Percentiles rank a stretch among this genome's conserved stretches.
Conservation (phyloP, 2,329 filamentous ascomycete genomes). For the Sordariomycetes sp. region DNA sequence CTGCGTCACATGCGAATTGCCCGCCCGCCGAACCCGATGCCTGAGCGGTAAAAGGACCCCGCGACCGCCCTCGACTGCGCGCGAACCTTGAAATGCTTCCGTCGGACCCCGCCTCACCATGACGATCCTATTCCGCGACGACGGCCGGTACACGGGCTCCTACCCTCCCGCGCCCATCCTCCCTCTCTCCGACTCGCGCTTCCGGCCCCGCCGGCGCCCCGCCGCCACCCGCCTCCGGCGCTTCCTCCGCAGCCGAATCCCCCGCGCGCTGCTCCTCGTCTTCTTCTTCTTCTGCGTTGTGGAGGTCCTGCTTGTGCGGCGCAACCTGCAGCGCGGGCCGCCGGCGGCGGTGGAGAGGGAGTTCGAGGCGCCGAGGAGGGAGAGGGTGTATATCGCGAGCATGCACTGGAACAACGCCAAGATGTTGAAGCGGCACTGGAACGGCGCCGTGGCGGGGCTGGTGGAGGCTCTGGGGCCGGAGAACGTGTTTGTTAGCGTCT, state of each 20-base stretch:
- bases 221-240: conserved; percentile 19
- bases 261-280: conserved; percentile 19
- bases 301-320: conserved; percentile 23
- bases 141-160: neutral
- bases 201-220: conserved; percentile 4
- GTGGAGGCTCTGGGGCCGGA: conserved; percentile 41
- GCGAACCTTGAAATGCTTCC: neutral
- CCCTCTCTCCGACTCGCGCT: neutral
- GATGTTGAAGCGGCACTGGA: conserved; percentile 50
- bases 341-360: conserved; percentile 12
- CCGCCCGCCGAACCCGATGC: neutral
- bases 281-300: conserved; percentile 22
- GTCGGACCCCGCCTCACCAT: neutral
- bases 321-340: conserved; percentile 12
- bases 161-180: conserved; percentile 1
- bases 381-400: conserved; percentile 52
- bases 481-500: conserved; percentile 55
- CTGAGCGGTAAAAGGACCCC: neutral
- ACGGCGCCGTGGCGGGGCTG: conserved; percentile 42
- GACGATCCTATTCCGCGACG: neutral
- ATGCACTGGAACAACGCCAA: conserved; percentile 56
- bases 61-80: neutral
- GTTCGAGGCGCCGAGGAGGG: conserved; percentile 13
- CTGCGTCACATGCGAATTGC: neutral
- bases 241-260: conserved; percentile 19